These are phyloP conservation scores for Fusarium continuum DNA, from an alignment of 2,329 filamentous ascomycete species.

Conservation along the genomic window DNA sequence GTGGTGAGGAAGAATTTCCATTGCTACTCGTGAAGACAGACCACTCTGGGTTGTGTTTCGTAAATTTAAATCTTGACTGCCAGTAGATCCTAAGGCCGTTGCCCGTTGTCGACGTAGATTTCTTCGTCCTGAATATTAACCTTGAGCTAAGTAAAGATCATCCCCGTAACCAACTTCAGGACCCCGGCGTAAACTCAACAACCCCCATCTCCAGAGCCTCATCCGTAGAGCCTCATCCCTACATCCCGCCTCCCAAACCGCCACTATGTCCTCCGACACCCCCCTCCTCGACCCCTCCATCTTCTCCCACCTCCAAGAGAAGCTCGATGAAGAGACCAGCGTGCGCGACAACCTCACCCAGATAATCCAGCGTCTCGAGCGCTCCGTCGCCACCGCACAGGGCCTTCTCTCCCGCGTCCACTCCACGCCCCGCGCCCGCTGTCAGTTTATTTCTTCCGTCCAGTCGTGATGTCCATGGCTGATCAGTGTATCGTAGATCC, in stretches of 20 bases:
- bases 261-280: constrained; percentile 47
- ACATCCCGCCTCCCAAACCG: constrained; percentile 6
- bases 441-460: constrained; percentile 48
- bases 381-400: constrained; percentile 82
- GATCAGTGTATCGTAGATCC: constrained; percentile 56
- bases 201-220: constrained; percentile 20
- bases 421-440: constrained; percentile 75
- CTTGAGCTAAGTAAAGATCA: constrained; percentile 6
- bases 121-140: background rate
- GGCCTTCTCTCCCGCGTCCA: constrained; percentile 89
- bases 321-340: constrained; percentile 86
- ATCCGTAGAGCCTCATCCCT: constrained; percentile 32
- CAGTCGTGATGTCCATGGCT: background rate
- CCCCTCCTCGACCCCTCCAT: constrained; percentile 75
- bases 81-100: too few relatives aligned
- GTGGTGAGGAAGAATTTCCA: constrained; percentile 55
- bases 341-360: constrained; percentile 86
- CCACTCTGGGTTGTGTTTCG: too few relatives aligned
- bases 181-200: constrained; percentile 22
- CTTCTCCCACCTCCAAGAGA: constrained; percentile 86
- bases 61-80: background rate
- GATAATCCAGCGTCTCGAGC: constrained; percentile 83
- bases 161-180: background rate
- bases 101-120: background rate
- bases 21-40: background rate